Percentiles rank a stretch among this genome's conserved stretches.
These are phyloP conservation scores for Macrolepiota dolichaula DNA, from an alignment of 768 basidiomycete species.

Conservation along the genomic window DNA sequence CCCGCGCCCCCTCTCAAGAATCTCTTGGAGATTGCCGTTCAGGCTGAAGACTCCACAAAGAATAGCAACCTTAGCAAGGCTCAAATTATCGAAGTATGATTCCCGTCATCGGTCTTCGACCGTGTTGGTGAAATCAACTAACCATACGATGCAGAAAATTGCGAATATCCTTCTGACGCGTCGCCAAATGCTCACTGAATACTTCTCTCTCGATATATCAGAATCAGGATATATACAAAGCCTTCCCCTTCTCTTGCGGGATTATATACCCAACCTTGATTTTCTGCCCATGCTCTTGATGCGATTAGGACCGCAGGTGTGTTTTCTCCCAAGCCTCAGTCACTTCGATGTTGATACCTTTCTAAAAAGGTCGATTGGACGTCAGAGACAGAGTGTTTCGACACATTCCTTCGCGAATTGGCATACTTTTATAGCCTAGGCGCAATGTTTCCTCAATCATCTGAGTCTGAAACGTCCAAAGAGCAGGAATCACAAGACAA, in stretches of 20 bases:
- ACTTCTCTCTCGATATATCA: constrained; percentile 79
- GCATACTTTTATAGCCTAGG: constrained; percentile 77
- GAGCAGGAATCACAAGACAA: constrained; percentile 37
- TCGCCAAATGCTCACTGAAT: constrained; percentile 87
- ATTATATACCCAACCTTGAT: constrained; percentile 88
- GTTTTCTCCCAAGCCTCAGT: constrained; percentile 2
- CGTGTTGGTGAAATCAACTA: neutral
- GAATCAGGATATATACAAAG: constrained; percentile 65
- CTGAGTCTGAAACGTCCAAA: constrained; percentile 15
- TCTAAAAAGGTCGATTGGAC: constrained; percentile 86
- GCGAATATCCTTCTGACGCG: constrained; percentile 52
- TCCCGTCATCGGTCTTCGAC: neutral
- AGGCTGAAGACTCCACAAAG: constrained; percentile 58
- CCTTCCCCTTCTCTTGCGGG: constrained; percentile 79
- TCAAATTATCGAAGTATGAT: constrained; percentile 67
- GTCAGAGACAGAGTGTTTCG: constrained; percentile 82
- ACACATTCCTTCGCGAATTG: constrained; percentile 80
- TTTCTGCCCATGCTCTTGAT: constrained; percentile 87
- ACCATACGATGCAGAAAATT: constrained; percentile 48
- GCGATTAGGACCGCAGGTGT: constrained; percentile 88
- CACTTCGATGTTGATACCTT: neutral
- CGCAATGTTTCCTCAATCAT: constrained; percentile 44
- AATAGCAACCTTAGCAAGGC: constrained; percentile 52
- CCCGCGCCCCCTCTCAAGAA: constrained; percentile 74
- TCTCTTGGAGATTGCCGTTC: constrained; percentile 77